Evolutionary conservation across 2,329 filamentous ascomycete genomes (phyloP), one percentile per base, ranked within the genome.

Genomic region (Cladosporium sp.): DNA sequence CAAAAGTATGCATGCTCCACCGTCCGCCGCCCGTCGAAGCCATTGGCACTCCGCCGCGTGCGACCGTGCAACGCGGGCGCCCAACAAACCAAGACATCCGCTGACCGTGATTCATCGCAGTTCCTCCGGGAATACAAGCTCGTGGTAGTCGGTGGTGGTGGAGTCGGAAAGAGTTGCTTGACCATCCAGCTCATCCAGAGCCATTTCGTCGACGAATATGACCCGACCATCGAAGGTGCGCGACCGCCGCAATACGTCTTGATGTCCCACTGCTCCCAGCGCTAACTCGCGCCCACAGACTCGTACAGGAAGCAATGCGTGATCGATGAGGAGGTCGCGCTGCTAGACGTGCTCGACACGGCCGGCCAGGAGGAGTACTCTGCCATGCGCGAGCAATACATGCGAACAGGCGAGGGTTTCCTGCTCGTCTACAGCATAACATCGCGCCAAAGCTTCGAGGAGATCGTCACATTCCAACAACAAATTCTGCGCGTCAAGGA

Each of bases 251-350:
- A 21, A 21, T n/a, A 46, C 6, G n/a, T 21, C 40, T 16, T 21
- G 16, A 33, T 62, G 21, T 46, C 59, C 66, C 26, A 23, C 40
- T 40, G 21, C 61, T 8, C 21, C 11, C 10, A 16, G 26, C 52
- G 64, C 71, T 75, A 64, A 77, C 71, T 56, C 71, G 46, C 33
- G 29, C 40, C 29, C 65, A 62, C 79, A 99, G 95, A 99, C 79
- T 98, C 95, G 69, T 99, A 99, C 86, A 93, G 95, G 84, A 99
- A 99, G 89, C 95, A 98, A 86, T 98, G 95, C 80, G 90, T 97
- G 74, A 96, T 99, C 79, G 95, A 99, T 78, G 95, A 98, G 74
- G 95, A 99, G 82, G 93, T 97, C 72, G 95, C 95, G 61, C 87
- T 99, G 67, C 90, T 99, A 80, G 95, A 99, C 80, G 95, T 99